Base-by-base conservation (phyloP, 2,329 filamentous ascomycete species). In the Fusarium sp. region DNA sequence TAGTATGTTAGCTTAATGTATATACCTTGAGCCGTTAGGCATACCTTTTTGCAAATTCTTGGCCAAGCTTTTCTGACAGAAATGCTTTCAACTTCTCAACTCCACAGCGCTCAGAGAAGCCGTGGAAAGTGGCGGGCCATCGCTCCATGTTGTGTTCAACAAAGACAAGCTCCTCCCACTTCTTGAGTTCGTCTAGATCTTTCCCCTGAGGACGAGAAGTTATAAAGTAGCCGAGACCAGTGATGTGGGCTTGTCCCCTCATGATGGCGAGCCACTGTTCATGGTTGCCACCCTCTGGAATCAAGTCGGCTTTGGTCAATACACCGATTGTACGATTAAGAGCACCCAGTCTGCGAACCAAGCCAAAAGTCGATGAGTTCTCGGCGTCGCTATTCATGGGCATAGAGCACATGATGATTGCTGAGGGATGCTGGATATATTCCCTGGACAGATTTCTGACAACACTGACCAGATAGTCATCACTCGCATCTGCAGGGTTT, bases 291-390 rank as follows among this genome's bases (percentile, higher is more conserved):
- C 84, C 84, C 0, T 80, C 76, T 0, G 88, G 86, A 0, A 94
- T 80, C 1, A 92, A 85, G 66, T 97, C 94, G 0, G 94, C 93
- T 74, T 97, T 97, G 0, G 94, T 97, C 18, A 97, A 84, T 0
- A 97, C 92, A 0, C 93, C 93, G 55, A 92, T 84, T 2, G 90
- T 92, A 2, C 90, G 84, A 5, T 82, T 67, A 4, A 86, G 82
- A 0, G 90, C 91, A 2, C 82, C 82, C 2, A 87, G 80, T 43
- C 85, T 78, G 30, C 87, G 80, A 69, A 94, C 88, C 4, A 93
- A 83, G 0, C 86, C 85, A 13, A 92, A 88, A 0, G 92, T 92
- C 1, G 86, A 90, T 0, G 92, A 95, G 16, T 90, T 94, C 3
- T 92, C 90, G 0, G 92, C 87, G 60, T 97, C 93, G 1, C 87